These are phyloP conservation scores for Pythium myriotylum DNA, from an alignment of 352 stramenopile genomes.

Conservation along the genomic window DNA sequence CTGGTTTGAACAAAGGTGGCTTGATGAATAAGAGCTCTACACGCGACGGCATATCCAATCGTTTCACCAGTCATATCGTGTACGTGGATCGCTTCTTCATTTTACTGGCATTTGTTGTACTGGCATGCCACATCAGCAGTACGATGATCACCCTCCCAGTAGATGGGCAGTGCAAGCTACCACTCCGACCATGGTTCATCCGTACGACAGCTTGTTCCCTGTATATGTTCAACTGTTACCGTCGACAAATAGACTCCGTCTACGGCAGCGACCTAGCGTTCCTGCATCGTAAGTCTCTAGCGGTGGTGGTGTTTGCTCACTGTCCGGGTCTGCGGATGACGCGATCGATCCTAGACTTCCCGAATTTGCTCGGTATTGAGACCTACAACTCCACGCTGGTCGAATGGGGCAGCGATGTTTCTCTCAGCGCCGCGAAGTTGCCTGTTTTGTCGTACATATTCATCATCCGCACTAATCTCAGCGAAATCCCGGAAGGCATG, in stretches of 20 bases:
- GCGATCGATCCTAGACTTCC: slow-evolving; percentile 2
- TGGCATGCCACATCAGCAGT: slow-evolving; percentile 8
- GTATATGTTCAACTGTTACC: slow-evolving; percentile 21
- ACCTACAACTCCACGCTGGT: slow-evolving; percentile 22
- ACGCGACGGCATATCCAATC: too few relatives aligned
- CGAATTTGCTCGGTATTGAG: slow-evolving; percentile 10
- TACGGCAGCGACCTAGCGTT: slow-evolving; percentile 1
- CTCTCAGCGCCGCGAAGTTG: not conserved
- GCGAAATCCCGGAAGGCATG: slow-evolving; percentile 7
- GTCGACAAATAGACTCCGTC: not conserved
- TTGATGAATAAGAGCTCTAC: too few relatives aligned
- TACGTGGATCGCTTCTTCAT: slow-evolving; percentile 9
- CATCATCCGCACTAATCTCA: slow-evolving; percentile 20
- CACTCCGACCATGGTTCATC: slow-evolving; percentile 15
- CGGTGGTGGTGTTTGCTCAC: slow-evolving; percentile 12
- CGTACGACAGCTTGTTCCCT: slow-evolving; percentile 4
- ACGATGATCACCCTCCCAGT: not conserved
- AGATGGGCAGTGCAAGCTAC: slow-evolving; percentile 8
- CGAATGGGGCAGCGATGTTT: slow-evolving; percentile 9
- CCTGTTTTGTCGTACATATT: slow-evolving; percentile 16
- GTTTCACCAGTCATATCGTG: too few relatives aligned
- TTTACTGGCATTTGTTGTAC: not conserved
- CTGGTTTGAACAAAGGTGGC: too few relatives aligned
- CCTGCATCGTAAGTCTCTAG: slow-evolving; percentile 1
- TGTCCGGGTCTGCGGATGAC: slow-evolving; percentile 9